Base-by-base conservation (phyloP, 441 rosid genomes). In the Bruguiera hainesii region DNA sequence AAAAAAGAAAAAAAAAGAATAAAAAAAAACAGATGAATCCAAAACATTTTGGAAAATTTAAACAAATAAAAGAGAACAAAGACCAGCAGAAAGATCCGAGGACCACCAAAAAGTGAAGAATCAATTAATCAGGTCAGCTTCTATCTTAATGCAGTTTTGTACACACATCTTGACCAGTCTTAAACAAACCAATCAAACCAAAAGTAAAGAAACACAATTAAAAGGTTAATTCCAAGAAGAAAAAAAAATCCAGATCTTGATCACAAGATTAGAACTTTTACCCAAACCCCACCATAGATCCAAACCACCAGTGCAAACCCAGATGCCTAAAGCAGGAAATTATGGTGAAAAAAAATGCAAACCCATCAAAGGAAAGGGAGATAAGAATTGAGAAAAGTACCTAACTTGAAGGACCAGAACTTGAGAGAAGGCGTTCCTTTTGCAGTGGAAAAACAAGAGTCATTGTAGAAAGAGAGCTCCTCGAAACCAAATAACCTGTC, bases 271-370 rank as follows among this genome's bases (percentile, higher is more conserved):
- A 61, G 53, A 7, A 35, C 56, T 67, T 71, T 61, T 23, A 57
- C 9, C 18, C 29, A 61, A 62, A 71, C 53, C 73, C 70, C 75
- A 58, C 25, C 68, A 68, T 73, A 79, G 88, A 84, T 83, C 86
- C 75, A 69, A 64, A 63, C 63, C 39, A 71, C 35, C 13, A 62
- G 51, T 20, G 31, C 51, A 65, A 29, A 79, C 79, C 70, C 76
- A 66, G 80, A 75, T 66, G 75, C 29, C 33, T 58, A 67, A 80
- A 71, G 60, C 52, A 60, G 60, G 25, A 55, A 29, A 26, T 8
- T 3, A 53, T 1, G 58, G 30, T 1, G 56, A 23, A 56, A 66
- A 8, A 55, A 25, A 60, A 31, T 35, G 23, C 30, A 58, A 68
- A 66, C 61, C 64, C 50, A 69, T 46, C 46, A 58, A 60, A 13